phyloP scores from a whole-genome alignment of 495 filamentous ascomycete genomes.

The Staphylotrichum tortipilum region DNA sequence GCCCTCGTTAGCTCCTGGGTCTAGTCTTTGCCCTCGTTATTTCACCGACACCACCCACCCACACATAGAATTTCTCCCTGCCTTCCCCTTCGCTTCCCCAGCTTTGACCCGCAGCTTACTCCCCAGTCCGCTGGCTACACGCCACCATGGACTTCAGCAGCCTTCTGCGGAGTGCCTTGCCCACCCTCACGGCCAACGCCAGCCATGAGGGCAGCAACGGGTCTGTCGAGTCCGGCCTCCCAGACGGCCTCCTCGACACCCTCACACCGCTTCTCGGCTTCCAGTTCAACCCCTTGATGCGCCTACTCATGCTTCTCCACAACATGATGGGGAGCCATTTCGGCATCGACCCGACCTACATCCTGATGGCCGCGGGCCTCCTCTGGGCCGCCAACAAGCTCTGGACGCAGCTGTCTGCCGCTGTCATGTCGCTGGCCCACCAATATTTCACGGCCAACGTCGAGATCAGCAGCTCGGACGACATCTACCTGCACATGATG shows the following conservation, averaged over 20 bases:
- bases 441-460: conserved; percentile 47
- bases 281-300: conserved; percentile 25
- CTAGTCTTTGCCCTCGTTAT: no score
- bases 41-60: no score
- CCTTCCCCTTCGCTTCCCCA: no score
- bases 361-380: conserved; percentile 28
- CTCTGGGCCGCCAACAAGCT: conserved; percentile 34
- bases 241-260: conserved; percentile 19
- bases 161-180: conserved; percentile 15
- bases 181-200: conserved; percentile 17
- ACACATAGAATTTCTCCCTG: no score
- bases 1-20: no score
- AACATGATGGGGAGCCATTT: conserved; percentile 23
- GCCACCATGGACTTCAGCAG: conserved; percentile 20
- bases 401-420: conserved; percentile 21
- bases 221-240: conserved; percentile 3
- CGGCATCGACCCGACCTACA: conserved; percentile 31
- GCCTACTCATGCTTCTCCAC: conserved; percentile 22
- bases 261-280: conserved; percentile 22
- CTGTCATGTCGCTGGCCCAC: conserved; percentile 22
- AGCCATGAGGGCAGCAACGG: conserved; percentile 12
- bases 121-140: neutral
- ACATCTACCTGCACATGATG: conserved; percentile 53
- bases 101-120: neutral
- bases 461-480: conserved; percentile 47